These are phyloP conservation scores for Silene conica DNA, from an alignment of 148 eudicot species.

Conservation along the genomic window DNA sequence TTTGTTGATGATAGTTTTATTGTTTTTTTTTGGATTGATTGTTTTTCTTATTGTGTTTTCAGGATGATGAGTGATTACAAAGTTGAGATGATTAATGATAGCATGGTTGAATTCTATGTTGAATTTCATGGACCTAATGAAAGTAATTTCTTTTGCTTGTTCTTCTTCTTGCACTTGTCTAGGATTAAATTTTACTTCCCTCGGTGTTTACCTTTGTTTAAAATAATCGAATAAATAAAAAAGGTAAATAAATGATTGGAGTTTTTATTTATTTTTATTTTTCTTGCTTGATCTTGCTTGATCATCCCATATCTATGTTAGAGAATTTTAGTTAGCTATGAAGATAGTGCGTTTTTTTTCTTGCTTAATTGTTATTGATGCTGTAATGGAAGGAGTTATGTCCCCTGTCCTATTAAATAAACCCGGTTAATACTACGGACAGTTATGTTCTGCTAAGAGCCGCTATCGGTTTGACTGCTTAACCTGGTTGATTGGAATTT, in stretches of 20 bases:
- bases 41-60: slow-evolving; percentile 6
- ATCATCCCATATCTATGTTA: neutral
- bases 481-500: slow-evolving; percentile 8
- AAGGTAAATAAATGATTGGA: no score
- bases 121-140: slow-evolving; percentile 84
- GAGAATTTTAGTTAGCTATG: neutral
- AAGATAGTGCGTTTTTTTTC: slow-evolving; percentile 1
- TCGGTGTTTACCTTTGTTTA: no score
- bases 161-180: neutral
- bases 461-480: neutral
- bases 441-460: no score
- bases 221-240: no score
- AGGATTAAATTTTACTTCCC: neutral
- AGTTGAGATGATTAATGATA: slow-evolving; percentile 95
- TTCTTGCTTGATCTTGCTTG: slow-evolving; percentile 16
- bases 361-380: neutral
- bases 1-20: neutral
- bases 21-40: slow-evolving; percentile 10
- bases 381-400: neutral
- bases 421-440: no score
- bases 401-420: no score
- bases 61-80: slow-evolving; percentile 99
- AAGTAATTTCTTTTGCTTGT: slow-evolving; percentile 40
- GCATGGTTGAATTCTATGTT: slow-evolving; percentile 91
- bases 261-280: neutral